Base-by-base conservation (phyloP, 2,329 filamentous ascomycete genomes). In the Fusarium solani-melongenae region DNA sequence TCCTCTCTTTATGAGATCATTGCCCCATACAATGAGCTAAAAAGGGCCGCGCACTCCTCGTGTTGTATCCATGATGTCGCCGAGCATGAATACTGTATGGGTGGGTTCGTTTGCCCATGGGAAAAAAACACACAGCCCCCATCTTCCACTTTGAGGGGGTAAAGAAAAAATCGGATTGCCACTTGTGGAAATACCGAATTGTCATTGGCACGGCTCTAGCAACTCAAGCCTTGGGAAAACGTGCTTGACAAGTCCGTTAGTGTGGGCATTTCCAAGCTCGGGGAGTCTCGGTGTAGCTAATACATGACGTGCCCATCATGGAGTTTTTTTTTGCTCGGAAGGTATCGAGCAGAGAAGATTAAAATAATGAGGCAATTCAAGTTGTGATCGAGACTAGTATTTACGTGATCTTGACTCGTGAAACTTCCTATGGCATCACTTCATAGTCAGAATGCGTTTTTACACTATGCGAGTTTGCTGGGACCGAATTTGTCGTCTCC, bases 21-120 rank as follows among this genome's bases (percentile, higher is more conserved):
- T 49, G 73, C 66, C 73, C 73, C 73, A 36, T 76, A 44, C 58
- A 53, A 76, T 55, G 55, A 62, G 62, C 73, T 70, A 76, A 66
- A 71, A 61, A 70, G n/a, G 61, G 56, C 58, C 62, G 70, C 55
- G 62, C 59, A 31, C 27, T 63, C 44, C 46, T 64, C 61, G 65
- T 53, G 17, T 58, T 41, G 15, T 24, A 59, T 36, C 34, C 24
- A 36, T 36, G 24, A 62, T 70, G 29, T 38, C 17, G 36, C 57
- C 62, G 49, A 74, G 56, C 49, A 73, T 74, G 71, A 73, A n/a
- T n/a, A n/a, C n/a, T n/a, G n/a, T 73, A 73, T 71, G 71, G 71
- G 70, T 20, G 59, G 39, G 38, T 11, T 34, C n/a, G 10, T 12
- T 24, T 22, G 12, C 4, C 60, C 15, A 8, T 66, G 59, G 69